phyloP scores from a whole-genome alignment of 495 filamentous ascomycete genomes.

The Penicillium pulvis region DNA sequence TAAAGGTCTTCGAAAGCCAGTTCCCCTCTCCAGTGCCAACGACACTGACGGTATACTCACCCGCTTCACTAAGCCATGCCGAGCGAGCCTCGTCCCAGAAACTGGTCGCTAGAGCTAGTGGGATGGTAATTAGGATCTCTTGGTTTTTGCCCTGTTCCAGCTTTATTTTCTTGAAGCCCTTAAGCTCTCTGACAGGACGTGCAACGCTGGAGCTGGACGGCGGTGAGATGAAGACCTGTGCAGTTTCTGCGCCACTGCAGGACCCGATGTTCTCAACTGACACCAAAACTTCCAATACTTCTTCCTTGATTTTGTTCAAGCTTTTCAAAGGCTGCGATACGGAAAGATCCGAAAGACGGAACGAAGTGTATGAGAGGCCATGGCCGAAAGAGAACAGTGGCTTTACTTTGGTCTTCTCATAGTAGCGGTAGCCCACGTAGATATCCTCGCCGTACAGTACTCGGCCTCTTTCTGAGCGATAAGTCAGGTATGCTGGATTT shows the following conservation, averaged over 20 bases:
- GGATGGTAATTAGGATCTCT: constrained; percentile 7
- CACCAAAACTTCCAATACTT: background rate
- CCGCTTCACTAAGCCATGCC: constrained; percentile 14
- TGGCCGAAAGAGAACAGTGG: constrained; percentile 69
- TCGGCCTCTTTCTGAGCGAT: constrained; percentile 68
- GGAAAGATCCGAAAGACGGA: constrained; percentile 49
- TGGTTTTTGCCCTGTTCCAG: constrained; percentile 8
- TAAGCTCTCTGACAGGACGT: constrained; percentile 25
- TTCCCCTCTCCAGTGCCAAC: constrained; percentile 17
- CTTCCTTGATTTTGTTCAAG: background rate
- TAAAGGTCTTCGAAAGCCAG: background rate
- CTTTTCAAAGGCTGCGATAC: constrained; percentile 4
- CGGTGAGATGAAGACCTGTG: background rate
- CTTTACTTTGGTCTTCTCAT: constrained; percentile 39
- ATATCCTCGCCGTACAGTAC: constrained; percentile 73
- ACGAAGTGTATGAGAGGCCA: constrained; percentile 68
- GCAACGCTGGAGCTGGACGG: constrained; percentile 1
- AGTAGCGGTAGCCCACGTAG: constrained; percentile 59
- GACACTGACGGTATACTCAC: constrained; percentile 13
- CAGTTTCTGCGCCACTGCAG: background rate
- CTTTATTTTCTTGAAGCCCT: constrained; percentile 25
- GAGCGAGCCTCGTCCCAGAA: constrained; percentile 22
- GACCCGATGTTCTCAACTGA: background rate
- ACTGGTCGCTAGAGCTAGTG: constrained; percentile 16
- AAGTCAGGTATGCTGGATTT: constrained; percentile 72